phyloP scores from a whole-genome alignment of 176 grass and related monocot species.

The Lolium rigidum region DNA sequence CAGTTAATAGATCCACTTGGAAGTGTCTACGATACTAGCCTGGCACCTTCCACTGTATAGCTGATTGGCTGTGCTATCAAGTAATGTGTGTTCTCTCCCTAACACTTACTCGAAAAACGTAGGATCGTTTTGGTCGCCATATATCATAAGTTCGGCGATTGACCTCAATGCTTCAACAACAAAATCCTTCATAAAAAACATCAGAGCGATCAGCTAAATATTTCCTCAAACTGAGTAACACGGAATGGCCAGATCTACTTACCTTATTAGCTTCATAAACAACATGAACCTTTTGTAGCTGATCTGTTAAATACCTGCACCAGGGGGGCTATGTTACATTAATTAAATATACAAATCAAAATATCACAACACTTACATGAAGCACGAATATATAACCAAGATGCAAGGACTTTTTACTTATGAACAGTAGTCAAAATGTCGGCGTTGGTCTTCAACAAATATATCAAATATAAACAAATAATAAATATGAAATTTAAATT shows the following conservation, averaged over 20 bases:
- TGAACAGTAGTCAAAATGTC: not conserved
- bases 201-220: conserved; percentile 39
- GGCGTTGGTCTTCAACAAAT: not conserved
- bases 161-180: conserved; percentile 97
- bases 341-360: not conserved
- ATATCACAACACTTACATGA: not conserved
- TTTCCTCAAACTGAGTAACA: conserved; percentile 1
- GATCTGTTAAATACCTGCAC: conserved; percentile 95
- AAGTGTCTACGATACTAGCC: conserved; percentile 31
- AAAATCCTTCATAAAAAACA: conserved; percentile 77
- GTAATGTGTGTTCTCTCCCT: not conserved
- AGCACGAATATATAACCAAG: conserved; percentile 28
- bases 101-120: conserved; percentile 92
- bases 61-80: not conserved
- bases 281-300: conserved; percentile 88
- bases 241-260: conserved; percentile 34
- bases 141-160: conserved; percentile 94
- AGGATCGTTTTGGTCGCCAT: conserved; percentile 94
- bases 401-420: conserved; percentile 23
- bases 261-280: conserved; percentile 95
- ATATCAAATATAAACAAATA: not conserved
- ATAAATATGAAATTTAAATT: not conserved
- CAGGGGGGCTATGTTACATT: conserved; percentile 36
- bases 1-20: conserved; percentile 17
- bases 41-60: not conserved